Evolutionary conservation across 2,329 filamentous ascomycete species (phyloP).

Genomic region (Pseudonectria buxi): DNA sequence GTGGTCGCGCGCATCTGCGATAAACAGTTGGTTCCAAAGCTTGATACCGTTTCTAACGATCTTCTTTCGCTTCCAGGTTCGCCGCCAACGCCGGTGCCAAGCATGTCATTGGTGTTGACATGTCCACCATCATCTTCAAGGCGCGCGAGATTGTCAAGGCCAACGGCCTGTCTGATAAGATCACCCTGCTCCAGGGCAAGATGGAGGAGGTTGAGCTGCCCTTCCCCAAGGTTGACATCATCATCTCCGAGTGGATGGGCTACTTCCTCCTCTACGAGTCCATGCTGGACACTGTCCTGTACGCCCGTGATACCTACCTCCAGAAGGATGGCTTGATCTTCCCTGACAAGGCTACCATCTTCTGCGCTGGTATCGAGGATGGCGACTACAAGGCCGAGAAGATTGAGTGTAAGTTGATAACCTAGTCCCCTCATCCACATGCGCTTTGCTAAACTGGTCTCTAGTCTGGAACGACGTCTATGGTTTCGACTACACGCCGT

Average conservation of each 20-base stretch:
- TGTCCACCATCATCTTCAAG: constrained; percentile 99
- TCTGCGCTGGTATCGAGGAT: constrained; percentile 93
- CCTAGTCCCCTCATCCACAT: neutral
- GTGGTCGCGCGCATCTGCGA: neutral
- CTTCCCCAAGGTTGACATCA: constrained; percentile 95
- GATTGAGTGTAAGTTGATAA: constrained; percentile 78
- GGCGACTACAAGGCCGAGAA: constrained; percentile 99
- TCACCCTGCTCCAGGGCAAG: constrained; percentile 96
- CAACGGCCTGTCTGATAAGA: constrained; percentile 92
- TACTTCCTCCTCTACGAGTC: constrained; percentile 98
- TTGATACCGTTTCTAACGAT: constrained; percentile 8
- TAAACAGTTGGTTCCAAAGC: neutral
- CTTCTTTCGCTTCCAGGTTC: constrained; percentile 59
- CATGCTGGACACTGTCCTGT: constrained; percentile 98
- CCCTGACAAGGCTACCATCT: constrained; percentile 98
- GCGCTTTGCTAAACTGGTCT: constrained; percentile 1
- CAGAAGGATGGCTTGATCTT: constrained; percentile 86
- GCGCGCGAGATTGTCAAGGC: constrained; percentile 86
- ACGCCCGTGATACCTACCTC: constrained; percentile 90
- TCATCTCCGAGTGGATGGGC: constrained; percentile 99
- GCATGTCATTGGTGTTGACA: constrained; percentile 97
- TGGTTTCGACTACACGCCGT: constrained; percentile 90
- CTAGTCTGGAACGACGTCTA: constrained; percentile 99
- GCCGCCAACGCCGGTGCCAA: constrained; percentile 93
- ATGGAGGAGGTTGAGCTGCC: constrained; percentile 98